Evolutionary conservation across 192 early-diverging fungal genomes (phyloP), one percentile per base, ranked within the genome.

Genomic region (Umbelopsis isabellina): DNA sequence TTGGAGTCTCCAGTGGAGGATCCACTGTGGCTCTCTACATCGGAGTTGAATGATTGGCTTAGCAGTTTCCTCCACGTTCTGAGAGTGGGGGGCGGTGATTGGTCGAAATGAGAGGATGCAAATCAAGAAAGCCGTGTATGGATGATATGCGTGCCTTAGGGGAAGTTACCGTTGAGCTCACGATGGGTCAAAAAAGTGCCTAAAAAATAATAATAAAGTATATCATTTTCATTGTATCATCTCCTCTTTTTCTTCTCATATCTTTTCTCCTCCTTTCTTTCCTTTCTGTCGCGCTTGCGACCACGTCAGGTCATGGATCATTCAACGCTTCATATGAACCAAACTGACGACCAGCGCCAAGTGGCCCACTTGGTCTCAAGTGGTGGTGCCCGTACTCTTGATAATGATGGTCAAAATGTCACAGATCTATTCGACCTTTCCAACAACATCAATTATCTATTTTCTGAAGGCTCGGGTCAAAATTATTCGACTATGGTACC

Each of bases 151-250:
- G 51, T 52, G 51, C 55, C 55, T 61, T 35, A 61, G 55, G 55
- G 55, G 55, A 61, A 61, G 30, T 35, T 61, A 61, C 55, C 55
- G 55, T 61, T 61, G 27, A 35, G 27, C 55, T 61, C 55, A 35
- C 55, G 33, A 61, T 61, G 55, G 55, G 30, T 33, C 5, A 1
- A 41, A 22, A 30, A 12, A 61, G 33, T 16, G 33, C 15, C 55
- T 30, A 25, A 61, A 61, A 61, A 61, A 27, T 27, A 61, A 61
- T 61, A 61, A 27, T 20, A 20, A 49, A 49, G 4, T 49, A 49
- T 20, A 21, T 12, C 48, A 21, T n/a, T 35, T 61, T 61, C 27
- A 27, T 18, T 61, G 55, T 61, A 30, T 35, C 8, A 21, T 23
- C 51, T 61, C 33, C 21, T 15, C 23, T 12, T 61, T 61, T 35